phyloP scores from a whole-genome alignment of 768 basidiomycete genomes.

The Tulasnella sp. region DNA sequence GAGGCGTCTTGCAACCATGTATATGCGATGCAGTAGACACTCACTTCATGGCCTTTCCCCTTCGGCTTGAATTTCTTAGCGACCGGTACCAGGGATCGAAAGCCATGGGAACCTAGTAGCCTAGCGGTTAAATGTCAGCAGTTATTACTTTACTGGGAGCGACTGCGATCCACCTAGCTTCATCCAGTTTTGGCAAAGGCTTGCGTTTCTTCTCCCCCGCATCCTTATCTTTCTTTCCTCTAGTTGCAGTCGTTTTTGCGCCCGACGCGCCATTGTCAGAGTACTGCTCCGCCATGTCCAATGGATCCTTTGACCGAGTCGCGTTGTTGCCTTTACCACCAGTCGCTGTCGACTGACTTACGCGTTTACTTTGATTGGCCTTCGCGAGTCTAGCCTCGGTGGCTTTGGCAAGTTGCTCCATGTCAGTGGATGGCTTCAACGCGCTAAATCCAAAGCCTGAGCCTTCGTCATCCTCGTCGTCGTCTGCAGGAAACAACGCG shows the following conservation, averaged over 20 bases:
- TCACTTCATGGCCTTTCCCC: conserved; percentile 90
- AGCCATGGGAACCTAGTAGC: conserved; percentile 61
- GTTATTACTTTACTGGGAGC: background rate
- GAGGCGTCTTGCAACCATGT: background rate
- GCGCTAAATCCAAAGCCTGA: conserved; percentile 32
- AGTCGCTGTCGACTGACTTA: background rate
- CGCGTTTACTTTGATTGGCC: conserved; percentile 18
- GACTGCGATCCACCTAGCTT: conserved; percentile 32
- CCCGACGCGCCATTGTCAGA: background rate
- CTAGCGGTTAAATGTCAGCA: conserved; percentile 26
- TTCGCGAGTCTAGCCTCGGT: conserved; percentile 42
- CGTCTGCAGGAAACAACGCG: conserved; percentile 24
- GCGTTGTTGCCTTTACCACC: background rate
- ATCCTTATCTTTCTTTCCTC: conserved; percentile 25
- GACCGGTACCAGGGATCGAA: conserved; percentile 67
- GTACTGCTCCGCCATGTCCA: background rate
- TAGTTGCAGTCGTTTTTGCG: background rate
- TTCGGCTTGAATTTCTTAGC: conserved; percentile 68
- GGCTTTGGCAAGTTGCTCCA: conserved; percentile 43
- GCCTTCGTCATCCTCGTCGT: conserved; percentile 32
- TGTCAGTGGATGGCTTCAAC: conserved; percentile 42
- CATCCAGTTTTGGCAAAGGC: conserved; percentile 56
- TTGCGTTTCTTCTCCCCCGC: conserved; percentile 35
- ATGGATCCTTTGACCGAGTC: background rate
- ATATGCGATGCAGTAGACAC: conserved; percentile 14